A percentile compares a stretch with the other conserved stretches of the same genome.
phyloP scores from a whole-genome alignment of 2,329 filamentous ascomycete genomes.

The Clonostachys rosea region DNA sequence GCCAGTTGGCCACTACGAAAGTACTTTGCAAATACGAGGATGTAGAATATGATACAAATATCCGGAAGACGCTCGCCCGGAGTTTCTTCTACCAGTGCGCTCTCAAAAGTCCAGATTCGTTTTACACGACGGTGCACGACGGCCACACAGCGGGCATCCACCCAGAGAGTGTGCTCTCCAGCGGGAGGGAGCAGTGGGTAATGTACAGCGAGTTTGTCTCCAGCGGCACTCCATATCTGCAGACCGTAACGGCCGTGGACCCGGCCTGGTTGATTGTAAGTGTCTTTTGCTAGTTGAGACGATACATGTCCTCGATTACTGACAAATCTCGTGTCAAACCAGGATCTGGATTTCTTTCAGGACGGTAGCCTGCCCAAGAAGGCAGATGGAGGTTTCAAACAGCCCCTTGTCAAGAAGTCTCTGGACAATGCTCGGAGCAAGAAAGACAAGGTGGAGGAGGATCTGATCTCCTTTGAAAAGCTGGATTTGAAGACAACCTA shows the following conservation, averaged over 20 bases:
- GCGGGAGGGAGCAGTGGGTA: neutral
- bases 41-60: neutral
- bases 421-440: too few relatives aligned
- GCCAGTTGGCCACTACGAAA: too few relatives aligned
- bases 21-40: neutral
- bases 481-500: too few relatives aligned
- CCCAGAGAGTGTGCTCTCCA: conserved; percentile 1
- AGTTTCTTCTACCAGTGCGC: neutral
- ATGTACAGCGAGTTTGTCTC: conserved; percentile 1
- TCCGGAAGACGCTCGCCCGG: neutral
- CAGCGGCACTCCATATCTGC: neutral
- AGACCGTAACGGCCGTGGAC: conserved; percentile 3
- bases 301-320: neutral
- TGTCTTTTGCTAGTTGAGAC: neutral
- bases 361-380: neutral
- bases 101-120: neutral
- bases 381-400: too few relatives aligned
- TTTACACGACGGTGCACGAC: conserved; percentile 6
- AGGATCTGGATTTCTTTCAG: neutral
- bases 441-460: too few relatives aligned
- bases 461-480: too few relatives aligned
- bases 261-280: conserved; percentile 3
- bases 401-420: too few relatives aligned
- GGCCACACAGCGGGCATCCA: conserved; percentile 1
- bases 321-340: neutral